Evolutionary conservation across 2,329 filamentous ascomycete species (phyloP).

Genomic region (Beauveria caledonica): DNA sequence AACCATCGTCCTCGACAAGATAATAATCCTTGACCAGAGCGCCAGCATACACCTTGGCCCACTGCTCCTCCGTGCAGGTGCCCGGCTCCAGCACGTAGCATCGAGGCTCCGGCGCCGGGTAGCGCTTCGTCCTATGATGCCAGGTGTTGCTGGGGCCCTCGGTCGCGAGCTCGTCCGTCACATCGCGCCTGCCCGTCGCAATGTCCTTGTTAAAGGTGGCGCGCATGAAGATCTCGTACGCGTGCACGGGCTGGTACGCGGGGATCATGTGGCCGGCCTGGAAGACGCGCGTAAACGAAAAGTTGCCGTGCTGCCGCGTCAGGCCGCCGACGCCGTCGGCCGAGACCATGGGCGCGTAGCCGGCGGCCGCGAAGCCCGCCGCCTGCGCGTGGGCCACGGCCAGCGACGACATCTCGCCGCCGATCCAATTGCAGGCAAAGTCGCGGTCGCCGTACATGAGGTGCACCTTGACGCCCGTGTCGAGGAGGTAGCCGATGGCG

Average conservation of each 20-base stretch:
- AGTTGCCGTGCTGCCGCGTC: conserved; percentile 68
- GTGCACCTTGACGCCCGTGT: conserved; percentile 57
- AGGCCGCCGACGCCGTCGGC: conserved; percentile 56
- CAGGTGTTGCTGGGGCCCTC: conserved; percentile 49
- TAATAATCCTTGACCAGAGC: conserved; percentile 39
- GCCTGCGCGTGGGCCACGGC: conserved; percentile 45
- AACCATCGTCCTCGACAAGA: conserved; percentile 17
- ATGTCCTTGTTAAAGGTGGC: conserved; percentile 47
- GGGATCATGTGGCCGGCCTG: conserved; percentile 57
- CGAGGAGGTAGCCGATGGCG: conserved; percentile 51
- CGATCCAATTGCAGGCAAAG: conserved; percentile 57
- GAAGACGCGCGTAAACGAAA: conserved; percentile 58
- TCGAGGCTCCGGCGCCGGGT: conserved; percentile 36
- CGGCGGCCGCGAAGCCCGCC: conserved; percentile 45
- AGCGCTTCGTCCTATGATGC: conserved; percentile 46
- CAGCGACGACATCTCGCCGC: conserved; percentile 62
- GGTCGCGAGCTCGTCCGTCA: conserved; percentile 42
- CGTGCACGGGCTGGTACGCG: conserved; percentile 49
- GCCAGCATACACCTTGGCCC: conserved; percentile 39
- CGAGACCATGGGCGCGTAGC: conserved; percentile 62
- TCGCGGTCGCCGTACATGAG: conserved; percentile 60
- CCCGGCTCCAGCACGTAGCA: conserved; percentile 52
- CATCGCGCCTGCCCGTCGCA: conserved; percentile 42
- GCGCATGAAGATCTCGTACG: conserved; percentile 50
- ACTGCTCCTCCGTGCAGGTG: conserved; percentile 49